Evolutionary conservation across 805 yeast genomes (phyloP).

Genomic region (Nakazawaea molendinolei): DNA sequence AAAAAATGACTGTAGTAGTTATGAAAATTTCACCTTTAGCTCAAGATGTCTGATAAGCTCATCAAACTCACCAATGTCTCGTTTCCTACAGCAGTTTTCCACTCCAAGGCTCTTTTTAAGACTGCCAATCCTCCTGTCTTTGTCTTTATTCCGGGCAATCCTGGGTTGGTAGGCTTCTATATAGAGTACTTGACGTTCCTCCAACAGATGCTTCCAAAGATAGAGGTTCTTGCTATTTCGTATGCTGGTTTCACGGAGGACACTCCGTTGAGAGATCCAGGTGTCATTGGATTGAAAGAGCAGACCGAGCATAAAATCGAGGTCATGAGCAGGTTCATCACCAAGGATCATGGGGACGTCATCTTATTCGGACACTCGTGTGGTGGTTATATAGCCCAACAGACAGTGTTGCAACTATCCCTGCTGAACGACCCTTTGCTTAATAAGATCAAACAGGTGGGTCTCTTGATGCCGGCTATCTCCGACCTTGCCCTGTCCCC

Average conservation of each 20-base stretch:
- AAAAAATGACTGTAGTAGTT: too few relatives aligned
- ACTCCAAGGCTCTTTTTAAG: conserved; percentile 13
- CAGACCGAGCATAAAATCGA: conserved; percentile 55
- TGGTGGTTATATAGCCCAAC: conserved; percentile 59
- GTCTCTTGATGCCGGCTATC: conserved; percentile 67
- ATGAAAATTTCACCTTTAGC: too few relatives aligned
- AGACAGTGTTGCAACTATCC: conserved; percentile 31
- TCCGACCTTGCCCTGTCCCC: conserved; percentile 45
- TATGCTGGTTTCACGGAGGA: conserved; percentile 49
- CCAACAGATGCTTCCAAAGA: conserved; percentile 33
- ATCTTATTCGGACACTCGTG: conserved; percentile 63
- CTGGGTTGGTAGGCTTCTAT: conserved; percentile 66
- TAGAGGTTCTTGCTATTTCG: conserved; percentile 54
- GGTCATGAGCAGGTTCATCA: conserved; percentile 33
- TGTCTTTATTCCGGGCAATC: conserved; percentile 70
- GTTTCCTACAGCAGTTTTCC: conserved; percentile 27
- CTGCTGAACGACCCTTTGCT: conserved; percentile 21
- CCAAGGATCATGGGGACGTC: conserved; percentile 26
- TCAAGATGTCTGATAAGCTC: not conserved
- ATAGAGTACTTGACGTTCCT: conserved; percentile 41
- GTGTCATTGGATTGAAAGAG: conserved; percentile 35
- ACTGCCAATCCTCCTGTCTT: conserved; percentile 29
- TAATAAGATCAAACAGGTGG: conserved; percentile 36
- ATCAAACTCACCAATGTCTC: not conserved
- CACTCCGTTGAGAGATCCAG: conserved; percentile 12